Conservation (phyloP, 1,284 basidiomycete species). For the Austropuccinia psidii region DNA sequence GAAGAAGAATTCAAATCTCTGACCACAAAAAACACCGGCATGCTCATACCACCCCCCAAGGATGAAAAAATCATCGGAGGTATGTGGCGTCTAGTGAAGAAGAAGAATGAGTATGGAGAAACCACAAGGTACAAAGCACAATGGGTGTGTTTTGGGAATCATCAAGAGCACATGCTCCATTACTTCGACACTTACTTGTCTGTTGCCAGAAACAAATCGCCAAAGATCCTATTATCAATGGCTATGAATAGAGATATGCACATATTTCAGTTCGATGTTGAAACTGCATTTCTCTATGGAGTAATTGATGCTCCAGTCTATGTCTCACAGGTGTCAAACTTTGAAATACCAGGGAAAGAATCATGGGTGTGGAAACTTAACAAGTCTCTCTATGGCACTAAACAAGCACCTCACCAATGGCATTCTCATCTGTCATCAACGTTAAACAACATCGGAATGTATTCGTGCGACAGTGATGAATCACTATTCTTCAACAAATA, state of each 20-base stretch:
- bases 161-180: slow-evolving; percentile 4
- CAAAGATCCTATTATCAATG: neutral
- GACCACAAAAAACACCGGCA: neutral
- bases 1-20: neutral
- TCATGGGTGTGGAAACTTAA: neutral
- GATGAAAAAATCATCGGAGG: slow-evolving; percentile 10
- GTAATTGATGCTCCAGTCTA: neutral
- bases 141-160: slow-evolving; percentile 11
- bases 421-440: neutral
- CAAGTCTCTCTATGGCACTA: slow-evolving; percentile 6
- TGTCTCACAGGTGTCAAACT: neutral
- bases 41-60: neutral
- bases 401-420: neutral
- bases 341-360: neutral
- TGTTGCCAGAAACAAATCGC: neutral
- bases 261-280: slow-evolving; percentile 2
- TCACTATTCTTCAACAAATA: neutral
- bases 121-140: neutral
- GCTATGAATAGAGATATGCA: neutral
- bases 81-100: neutral
- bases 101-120: neutral
- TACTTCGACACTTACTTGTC: neutral
- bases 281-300: slow-evolving; percentile 5
- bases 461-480: neutral
- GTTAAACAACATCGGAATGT: neutral